These are phyloP conservation scores for Cyclotella sp. DNA, from an alignment of 108 stramenopile species.

Conservation along the genomic window DNA sequence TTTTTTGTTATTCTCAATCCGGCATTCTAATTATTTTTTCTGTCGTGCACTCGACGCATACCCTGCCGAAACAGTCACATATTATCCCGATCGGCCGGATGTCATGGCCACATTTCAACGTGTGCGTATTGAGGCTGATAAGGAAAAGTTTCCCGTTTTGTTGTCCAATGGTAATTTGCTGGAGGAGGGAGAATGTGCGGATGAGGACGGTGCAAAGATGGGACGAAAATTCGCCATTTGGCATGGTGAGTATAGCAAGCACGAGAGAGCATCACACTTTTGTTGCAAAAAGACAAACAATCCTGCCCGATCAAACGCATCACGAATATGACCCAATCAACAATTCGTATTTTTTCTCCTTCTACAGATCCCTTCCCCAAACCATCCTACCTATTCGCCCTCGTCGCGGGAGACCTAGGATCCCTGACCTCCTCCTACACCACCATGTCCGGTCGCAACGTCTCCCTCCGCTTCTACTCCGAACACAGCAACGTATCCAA, in stretches of 20 bases:
- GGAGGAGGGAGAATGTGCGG: constrained; percentile 57
- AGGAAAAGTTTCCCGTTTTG: constrained; percentile 81
- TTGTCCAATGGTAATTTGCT: constrained; percentile 94
- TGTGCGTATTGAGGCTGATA: constrained; percentile 84
- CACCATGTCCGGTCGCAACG: constrained; percentile 75
- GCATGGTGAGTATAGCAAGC: constrained; percentile 12
- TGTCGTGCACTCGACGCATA: too few species aligned
- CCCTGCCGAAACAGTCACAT: constrained; percentile 55
- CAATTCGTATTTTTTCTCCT: too few species aligned
- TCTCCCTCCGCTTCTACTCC: constrained; percentile 80
- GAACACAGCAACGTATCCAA: constrained; percentile 88
- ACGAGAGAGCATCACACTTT: too few species aligned
- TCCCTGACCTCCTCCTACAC: constrained; percentile 80
- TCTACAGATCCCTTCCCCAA: constrained; percentile 93
- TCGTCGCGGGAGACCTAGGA: constrained; percentile 92
- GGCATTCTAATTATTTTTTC: too few species aligned
- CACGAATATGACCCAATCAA: too few species aligned
- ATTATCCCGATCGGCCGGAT: constrained; percentile 95
- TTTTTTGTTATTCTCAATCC: too few species aligned
- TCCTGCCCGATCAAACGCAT: too few species aligned
- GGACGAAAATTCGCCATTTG: constrained; percentile 83
- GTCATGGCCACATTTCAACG: constrained; percentile 90
- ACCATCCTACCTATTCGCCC: constrained; percentile 94
- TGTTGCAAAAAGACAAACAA: too few species aligned
- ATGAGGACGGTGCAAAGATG: background rate